Evolutionary conservation across 78 protist genomes (phyloP), one percentile per base, ranked within the genome.

Genomic region (Dictyostelium purpureum): DNA sequence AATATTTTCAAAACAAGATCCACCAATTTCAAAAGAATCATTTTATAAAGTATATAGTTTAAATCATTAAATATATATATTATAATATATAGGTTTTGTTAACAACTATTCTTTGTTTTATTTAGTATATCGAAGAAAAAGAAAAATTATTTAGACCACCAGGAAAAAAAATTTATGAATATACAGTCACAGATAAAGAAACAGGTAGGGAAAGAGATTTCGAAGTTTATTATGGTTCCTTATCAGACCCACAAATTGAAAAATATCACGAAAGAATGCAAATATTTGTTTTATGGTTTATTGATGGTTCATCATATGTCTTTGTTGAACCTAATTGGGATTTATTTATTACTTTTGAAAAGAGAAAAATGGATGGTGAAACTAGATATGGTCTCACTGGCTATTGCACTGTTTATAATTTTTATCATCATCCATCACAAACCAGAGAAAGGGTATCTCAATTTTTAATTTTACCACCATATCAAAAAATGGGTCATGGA

Each of bases 401-500:
- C 21, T 85, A 85, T n/a, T 45, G 61, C 4, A 85, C 92, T 28
- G n/a, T 85, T 21, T 85, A 85, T 35, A 85, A 85, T 47, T 85
- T 85, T 66, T 85, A 85, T 59, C 92, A 74, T 73, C 92, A 85
- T 59, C 82, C 92, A n/a, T 24, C 42, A n/a, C 28, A n/a, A 56
- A 85, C 49, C 12, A 70, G 92, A 73, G 33, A 81, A 24, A 70
- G 92, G 47, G 56, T 85, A 12, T 59, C 77, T 61, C 92, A 85
- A 61, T 73, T 57, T 59, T 73, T 85, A 49, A 35, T 85, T 66
- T 61, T 85, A 57, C 92, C 92, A 73, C 63, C 47, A 26, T 85
- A 73, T 26, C 92, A 85, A 85, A 85, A 76, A 85, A 66, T 51
- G 66, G 92, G 92, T 12, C 92, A 56, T 73, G 92, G 92, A 40